Conservation (phyloP, 192 early-diverging fungal species). For the Coemansia sp. region DNA sequence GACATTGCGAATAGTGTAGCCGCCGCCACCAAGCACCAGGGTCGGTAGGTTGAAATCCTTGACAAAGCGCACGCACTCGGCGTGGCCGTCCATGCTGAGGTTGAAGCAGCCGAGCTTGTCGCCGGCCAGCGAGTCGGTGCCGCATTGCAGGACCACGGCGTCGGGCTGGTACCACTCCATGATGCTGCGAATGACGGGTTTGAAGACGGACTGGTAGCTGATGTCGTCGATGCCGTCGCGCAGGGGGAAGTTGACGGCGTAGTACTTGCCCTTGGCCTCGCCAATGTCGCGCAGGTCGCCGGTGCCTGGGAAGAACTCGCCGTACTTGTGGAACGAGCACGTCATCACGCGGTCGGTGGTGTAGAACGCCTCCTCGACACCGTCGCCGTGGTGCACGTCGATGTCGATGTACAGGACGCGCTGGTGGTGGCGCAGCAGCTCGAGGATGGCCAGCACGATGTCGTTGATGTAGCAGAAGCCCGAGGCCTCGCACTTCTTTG, state of each 20-base stretch:
- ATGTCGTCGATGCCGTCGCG: conserved; percentile 92
- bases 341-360: conserved; percentile 99
- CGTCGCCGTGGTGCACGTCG: conserved; percentile 98
- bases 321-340: conserved; percentile 97
- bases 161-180: conserved; percentile 93
- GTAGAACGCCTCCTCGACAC: conserved; percentile 99
- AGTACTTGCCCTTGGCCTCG: conserved; percentile 81
- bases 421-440: conserved; percentile 81
- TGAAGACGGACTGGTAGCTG: conserved; percentile 87
- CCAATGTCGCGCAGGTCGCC: conserved; percentile 95
- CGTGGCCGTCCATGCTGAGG: conserved; percentile 90
- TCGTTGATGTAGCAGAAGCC: conserved; percentile 99
- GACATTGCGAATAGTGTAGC: conserved; percentile 96
- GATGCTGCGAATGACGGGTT: conserved; percentile 75
- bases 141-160: conserved; percentile 92
- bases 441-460: conserved; percentile 91
- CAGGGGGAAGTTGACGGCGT: conserved; percentile 95
- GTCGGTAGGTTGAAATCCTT: conserved; percentile 88
- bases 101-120: conserved; percentile 96
- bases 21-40: conserved; percentile 92
- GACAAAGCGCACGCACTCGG: conserved; percentile 89
- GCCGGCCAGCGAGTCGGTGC: conserved; percentile 90
- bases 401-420: conserved; percentile 97
- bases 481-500: conserved; percentile 92
- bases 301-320: conserved; percentile 98